phyloP scores from a whole-genome alignment of 192 early-diverging fungal species.

The Neocallimastix lanati region DNA sequence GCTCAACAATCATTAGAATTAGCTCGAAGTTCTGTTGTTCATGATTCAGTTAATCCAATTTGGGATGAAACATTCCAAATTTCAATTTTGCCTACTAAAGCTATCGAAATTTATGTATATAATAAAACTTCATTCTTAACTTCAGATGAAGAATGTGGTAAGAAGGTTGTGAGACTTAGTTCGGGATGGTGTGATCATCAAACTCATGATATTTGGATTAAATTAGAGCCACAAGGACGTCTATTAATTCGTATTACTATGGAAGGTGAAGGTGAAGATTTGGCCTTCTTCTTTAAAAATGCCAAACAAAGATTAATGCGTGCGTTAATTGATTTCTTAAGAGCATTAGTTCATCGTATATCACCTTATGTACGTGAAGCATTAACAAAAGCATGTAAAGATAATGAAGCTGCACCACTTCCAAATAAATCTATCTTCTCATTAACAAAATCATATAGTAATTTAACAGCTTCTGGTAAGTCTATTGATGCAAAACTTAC shows the following conservation, averaged over 20 bases:
- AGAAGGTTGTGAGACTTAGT: slow-evolving; percentile 31
- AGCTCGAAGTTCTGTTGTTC: slow-evolving; percentile 22
- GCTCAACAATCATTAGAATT: slow-evolving; percentile 9
- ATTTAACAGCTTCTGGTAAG: slow-evolving; percentile 7
- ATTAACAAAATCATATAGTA: slow-evolving; percentile 21
- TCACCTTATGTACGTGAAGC: slow-evolving; percentile 38
- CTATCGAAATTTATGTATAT: slow-evolving; percentile 21
- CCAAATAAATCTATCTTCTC: slow-evolving; percentile 22
- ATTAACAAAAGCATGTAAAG: slow-evolving; percentile 42
- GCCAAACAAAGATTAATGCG: slow-evolving; percentile 52
- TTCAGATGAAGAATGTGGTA: slow-evolving; percentile 24
- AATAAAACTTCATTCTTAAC: slow-evolving; percentile 23
- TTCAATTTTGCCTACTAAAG: slow-evolving; percentile 27
- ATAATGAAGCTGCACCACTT: slow-evolving; percentile 24
- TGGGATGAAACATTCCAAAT: slow-evolving; percentile 67
- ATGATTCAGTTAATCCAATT: slow-evolving; percentile 52
- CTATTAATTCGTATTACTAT: slow-evolving; percentile 51
- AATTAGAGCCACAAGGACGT: slow-evolving; percentile 45
- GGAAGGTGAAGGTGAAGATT: slow-evolving; percentile 58
- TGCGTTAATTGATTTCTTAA: slow-evolving; percentile 44
- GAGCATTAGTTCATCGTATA: slow-evolving; percentile 56
- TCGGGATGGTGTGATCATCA: slow-evolving; percentile 39
- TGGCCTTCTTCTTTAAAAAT: slow-evolving; percentile 66
- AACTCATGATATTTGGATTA: slow-evolving; percentile 46
- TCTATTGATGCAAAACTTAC: slow-evolving; percentile 5